Evolutionary conservation across 164 flowering plant species (phyloP).

Genomic region (Vitis riparia): DNA sequence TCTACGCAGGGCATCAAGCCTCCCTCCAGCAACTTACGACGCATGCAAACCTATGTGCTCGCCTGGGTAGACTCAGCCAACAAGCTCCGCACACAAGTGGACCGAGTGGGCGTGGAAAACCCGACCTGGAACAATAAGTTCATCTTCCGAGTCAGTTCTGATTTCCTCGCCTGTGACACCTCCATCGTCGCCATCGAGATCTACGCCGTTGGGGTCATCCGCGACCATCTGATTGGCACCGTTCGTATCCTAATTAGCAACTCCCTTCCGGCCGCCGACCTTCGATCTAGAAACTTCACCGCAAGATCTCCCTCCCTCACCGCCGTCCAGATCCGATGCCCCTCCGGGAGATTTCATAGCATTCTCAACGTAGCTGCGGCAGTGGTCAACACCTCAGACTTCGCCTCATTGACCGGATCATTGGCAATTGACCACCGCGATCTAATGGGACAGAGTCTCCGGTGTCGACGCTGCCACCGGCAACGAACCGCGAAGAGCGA

Average conservation of each 20-base stretch:
- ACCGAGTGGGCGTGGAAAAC: constrained; percentile 59
- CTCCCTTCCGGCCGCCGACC: no score
- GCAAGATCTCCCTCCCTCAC: no score
- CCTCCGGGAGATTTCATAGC: no score
- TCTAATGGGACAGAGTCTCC: constrained; percentile 42
- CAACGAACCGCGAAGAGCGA: not conserved
- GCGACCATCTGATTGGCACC: no score
- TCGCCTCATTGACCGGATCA: constrained; percentile 20
- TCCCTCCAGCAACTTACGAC: constrained; percentile 40
- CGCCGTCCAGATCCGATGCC: no score
- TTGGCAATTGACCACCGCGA: constrained; percentile 58
- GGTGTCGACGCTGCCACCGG: constrained; percentile 9
- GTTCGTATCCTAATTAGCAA: no score
- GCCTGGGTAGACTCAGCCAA: constrained; percentile 53
- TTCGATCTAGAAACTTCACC: no score
- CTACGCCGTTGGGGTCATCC: no score
- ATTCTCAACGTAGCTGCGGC: constrained; percentile 36
- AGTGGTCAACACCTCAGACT: constrained; percentile 34
- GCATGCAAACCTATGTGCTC: constrained; percentile 76
- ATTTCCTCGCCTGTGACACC: not conserved
- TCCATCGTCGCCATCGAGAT: no score
- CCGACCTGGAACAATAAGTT: constrained; percentile 30
- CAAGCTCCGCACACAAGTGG: constrained; percentile 73
- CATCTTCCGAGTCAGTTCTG: constrained; percentile 61
- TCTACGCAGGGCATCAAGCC: constrained; percentile 76